Conservation (phyloP, 75 land plant species). For the Pinus tabuliformis region DNA sequence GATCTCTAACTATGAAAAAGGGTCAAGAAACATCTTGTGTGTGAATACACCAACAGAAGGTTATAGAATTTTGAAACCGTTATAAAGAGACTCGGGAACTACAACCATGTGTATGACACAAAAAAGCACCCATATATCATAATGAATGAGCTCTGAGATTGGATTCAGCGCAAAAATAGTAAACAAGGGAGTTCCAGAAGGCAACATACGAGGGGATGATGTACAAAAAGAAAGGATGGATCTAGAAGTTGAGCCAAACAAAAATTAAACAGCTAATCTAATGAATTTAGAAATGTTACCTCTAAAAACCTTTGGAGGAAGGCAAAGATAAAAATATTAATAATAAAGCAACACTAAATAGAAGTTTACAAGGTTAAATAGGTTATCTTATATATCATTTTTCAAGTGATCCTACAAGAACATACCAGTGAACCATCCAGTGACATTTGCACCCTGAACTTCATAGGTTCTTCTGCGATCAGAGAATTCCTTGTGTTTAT, state of each 20-base stretch:
- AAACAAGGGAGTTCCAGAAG: neutral
- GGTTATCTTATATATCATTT: no score
- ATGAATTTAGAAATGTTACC: neutral
- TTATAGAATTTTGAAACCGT: neutral
- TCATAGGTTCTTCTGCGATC: constrained; percentile 71
- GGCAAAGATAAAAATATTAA: neutral
- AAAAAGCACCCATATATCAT: neutral
- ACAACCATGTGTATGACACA: no score
- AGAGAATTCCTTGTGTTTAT: constrained; percentile 60
- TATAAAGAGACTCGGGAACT: neutral
- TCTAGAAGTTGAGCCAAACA: neutral
- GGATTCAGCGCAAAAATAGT: neutral
- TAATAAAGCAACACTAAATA: neutral
- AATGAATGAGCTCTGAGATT: neutral
- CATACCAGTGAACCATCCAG: constrained; percentile 78
- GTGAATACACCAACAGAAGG: neutral
- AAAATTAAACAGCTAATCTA: neutral
- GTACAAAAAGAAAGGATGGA: neutral
- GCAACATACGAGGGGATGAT: neutral
- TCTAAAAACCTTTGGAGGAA: neutral
- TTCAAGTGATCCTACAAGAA: neutral
- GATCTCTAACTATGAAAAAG: neutral
- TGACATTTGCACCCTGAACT: constrained; percentile 61
- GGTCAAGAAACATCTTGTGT: neutral
- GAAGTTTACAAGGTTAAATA: neutral